These are phyloP conservation scores for Moesziomyces globuligerus DNA, from an alignment of 1,284 basidiomycete genomes.

Conservation along the genomic window DNA sequence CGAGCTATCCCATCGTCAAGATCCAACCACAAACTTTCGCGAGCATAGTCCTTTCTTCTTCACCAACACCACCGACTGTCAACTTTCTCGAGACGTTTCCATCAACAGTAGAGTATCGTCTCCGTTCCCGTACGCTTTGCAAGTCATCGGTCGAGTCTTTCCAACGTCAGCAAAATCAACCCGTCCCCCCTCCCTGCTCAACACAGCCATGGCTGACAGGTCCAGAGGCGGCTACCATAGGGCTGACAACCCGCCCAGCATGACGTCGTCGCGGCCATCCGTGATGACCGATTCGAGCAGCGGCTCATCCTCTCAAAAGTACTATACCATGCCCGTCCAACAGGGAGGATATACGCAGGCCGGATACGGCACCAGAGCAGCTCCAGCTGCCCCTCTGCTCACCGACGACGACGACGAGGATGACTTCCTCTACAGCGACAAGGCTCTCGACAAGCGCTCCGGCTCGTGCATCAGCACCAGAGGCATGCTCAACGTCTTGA, in stretches of 20 bases:
- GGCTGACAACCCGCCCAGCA: slow-evolving; percentile 35
- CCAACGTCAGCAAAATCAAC: slow-evolving; percentile 1
- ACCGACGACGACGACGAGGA: slow-evolving; percentile 43
- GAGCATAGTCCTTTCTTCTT: slow-evolving; percentile 1
- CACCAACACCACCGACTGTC: slow-evolving; percentile 10
- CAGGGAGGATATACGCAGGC: slow-evolving; percentile 6
- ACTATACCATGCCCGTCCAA: slow-evolving; percentile 19
- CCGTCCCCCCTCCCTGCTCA: not conserved
- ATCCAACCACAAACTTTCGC: slow-evolving; percentile 1
- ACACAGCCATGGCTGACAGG: slow-evolving; percentile 20
- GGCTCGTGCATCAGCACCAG: slow-evolving; percentile 36
- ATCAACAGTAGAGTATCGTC: no score
- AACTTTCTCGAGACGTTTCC: no score
- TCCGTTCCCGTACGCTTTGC: no score
- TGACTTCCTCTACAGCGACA: slow-evolving; percentile 41
- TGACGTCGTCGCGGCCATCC: slow-evolving; percentile 31
- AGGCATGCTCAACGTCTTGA: slow-evolving; percentile 61
- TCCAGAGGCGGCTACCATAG: slow-evolving; percentile 37
- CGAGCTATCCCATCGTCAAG: no score
- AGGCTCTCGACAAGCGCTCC: slow-evolving; percentile 24
- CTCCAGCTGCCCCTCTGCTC: slow-evolving; percentile 21
- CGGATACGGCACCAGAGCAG: slow-evolving; percentile 7
- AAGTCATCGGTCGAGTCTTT: no score
- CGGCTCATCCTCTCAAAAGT: slow-evolving; percentile 39
- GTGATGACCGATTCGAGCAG: slow-evolving; percentile 32